Percentiles rank a stretch among this genome's conserved stretches.
Evolutionary conservation across 495 filamentous ascomycete species (phyloP).

Genomic region (Aspergillus homomorphus): DNA sequence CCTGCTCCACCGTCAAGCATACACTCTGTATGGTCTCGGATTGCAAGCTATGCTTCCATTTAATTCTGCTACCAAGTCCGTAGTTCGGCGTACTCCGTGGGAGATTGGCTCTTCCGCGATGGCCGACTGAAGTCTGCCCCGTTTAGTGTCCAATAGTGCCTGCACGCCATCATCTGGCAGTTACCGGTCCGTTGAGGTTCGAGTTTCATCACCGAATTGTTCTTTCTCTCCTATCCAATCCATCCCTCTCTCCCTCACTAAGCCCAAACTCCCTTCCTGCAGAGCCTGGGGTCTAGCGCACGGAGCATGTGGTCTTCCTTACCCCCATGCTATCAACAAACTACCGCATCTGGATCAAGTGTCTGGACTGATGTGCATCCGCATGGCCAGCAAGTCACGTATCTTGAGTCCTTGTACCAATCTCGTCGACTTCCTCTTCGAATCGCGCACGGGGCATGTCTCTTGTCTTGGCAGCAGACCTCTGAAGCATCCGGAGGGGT

Average conservation of each 20-base stretch:
- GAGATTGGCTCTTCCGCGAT: background rate
- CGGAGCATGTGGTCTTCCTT: background rate
- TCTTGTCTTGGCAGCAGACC: background rate
- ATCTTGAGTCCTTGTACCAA: background rate
- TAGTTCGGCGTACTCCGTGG: background rate
- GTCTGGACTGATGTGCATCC: background rate
- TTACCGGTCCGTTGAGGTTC: conserved; percentile 1
- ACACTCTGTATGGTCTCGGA: background rate
- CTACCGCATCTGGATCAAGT: background rate
- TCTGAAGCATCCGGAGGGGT: background rate
- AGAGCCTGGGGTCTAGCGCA: background rate
- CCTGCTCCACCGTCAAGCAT: background rate
- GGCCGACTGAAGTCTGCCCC: conserved; percentile 1
- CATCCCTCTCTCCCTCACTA: background rate
- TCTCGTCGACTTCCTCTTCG: background rate
- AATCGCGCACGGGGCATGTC: background rate
- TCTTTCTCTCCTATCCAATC: background rate
- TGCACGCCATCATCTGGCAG: conserved; percentile 4
- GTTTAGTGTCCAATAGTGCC: conserved; percentile 10
- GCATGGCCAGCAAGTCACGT: background rate
- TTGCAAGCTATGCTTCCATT: background rate
- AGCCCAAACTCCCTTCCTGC: background rate
- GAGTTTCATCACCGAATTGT: background rate
- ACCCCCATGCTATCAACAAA: background rate
- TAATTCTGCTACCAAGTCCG: too few relatives aligned